phyloP scores from a whole-genome alignment of 192 early-diverging fungal species.

The Phlyctochytrium bullatum region DNA sequence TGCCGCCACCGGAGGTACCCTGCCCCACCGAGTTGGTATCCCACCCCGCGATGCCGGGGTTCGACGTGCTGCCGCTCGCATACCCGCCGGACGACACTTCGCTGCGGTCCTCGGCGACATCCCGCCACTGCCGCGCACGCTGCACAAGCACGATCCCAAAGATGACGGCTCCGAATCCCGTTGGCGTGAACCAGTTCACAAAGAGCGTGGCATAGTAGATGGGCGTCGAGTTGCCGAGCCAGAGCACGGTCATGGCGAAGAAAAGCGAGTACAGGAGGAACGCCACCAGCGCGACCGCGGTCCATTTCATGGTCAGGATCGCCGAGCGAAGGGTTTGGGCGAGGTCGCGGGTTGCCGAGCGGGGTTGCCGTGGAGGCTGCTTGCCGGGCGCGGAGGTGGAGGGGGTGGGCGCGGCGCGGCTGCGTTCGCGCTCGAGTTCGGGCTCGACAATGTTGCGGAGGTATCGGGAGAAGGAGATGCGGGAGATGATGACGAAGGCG shows the following conservation, averaged over 20 bases:
- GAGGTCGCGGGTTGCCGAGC: not conserved
- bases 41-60: no score
- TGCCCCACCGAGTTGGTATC: no score
- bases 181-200: not conserved
- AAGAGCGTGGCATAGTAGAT: not conserved
- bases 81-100: no score
- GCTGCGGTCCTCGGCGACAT: not conserved
- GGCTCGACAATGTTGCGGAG: not conserved
- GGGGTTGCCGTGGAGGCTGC: not conserved
- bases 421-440: not conserved
- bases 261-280: constrained; percentile 4
- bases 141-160: not conserved
- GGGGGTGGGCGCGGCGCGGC: not conserved
- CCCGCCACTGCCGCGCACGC: not conserved
- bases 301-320: not conserved
- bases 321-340: not conserved
- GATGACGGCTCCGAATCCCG: not conserved
- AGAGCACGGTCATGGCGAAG: not conserved
- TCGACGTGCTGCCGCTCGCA: no score
- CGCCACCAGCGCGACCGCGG: not conserved
- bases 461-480: not conserved
- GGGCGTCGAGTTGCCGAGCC: not conserved
- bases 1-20: no score
- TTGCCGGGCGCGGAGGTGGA: not conserved
- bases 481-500: not conserved